These are phyloP conservation scores for Metarhizium humberi DNA, from an alignment of 2,329 filamentous ascomycete species.

Conservation along the genomic window DNA sequence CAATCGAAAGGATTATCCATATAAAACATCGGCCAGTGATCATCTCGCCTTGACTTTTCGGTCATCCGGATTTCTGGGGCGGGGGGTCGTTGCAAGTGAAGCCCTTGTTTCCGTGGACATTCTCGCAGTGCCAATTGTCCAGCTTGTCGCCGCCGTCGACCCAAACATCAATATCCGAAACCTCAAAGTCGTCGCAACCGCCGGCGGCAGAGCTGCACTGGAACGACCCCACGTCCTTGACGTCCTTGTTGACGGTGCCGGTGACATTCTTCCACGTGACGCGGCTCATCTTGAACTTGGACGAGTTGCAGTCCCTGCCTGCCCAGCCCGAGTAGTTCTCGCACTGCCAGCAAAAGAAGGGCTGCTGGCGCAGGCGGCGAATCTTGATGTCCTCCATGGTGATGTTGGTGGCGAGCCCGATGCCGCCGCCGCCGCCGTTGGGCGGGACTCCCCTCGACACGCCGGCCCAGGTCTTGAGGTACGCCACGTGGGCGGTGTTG, in stretches of 20 bases:
- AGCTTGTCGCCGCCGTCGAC: conserved; percentile 9
- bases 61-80: not conserved
- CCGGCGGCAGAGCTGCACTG: conserved; percentile 22
- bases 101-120: conserved; percentile 14
- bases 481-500: conserved; percentile 37
- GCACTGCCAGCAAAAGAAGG: conserved; percentile 26
- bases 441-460: conserved; percentile 39
- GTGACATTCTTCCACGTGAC: conserved; percentile 17
- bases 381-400: conserved; percentile 21
- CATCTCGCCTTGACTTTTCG: no score
- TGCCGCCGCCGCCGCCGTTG: conserved; percentile 48
- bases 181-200: conserved; percentile 20
- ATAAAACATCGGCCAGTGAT: no score
- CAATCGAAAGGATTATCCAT: no score
- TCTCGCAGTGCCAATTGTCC: conserved; percentile 18
- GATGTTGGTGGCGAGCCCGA: conserved; percentile 29
- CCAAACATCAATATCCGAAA: conserved; percentile 15
- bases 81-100: conserved; percentile 13
- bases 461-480: conserved; percentile 52
- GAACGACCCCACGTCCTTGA: conserved; percentile 17
- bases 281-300: conserved; percentile 20
- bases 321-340: conserved; percentile 24
- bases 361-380: conserved; percentile 16
- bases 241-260: conserved; percentile 18
- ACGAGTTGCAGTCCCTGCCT: conserved; percentile 25